Conservation (phyloP, 257 asterid genomes). For the Plantago major region DNA sequence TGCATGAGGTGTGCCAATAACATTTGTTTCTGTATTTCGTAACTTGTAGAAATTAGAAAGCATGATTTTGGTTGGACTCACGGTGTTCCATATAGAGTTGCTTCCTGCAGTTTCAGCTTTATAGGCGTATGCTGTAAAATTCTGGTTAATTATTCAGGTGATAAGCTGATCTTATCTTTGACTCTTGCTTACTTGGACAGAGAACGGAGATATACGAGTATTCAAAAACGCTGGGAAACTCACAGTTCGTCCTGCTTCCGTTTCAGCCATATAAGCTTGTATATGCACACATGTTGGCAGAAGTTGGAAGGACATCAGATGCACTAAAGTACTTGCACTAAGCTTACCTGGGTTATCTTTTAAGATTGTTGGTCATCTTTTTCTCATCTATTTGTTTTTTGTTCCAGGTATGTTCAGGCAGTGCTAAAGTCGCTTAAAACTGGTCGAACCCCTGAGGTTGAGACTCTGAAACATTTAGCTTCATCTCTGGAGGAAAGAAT, state of each 20-base stretch:
- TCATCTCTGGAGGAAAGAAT: slow-evolving; percentile 89
- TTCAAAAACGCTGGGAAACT: slow-evolving; percentile 86
- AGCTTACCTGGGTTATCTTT: slow-evolving; percentile 19
- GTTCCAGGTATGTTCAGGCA: slow-evolving; percentile 88
- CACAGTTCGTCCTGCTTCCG: slow-evolving; percentile 83
- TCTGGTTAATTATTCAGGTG: slow-evolving; percentile 12
- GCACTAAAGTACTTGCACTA: slow-evolving; percentile 57
- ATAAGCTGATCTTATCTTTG: slow-evolving; percentile 20
- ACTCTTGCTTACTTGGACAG: slow-evolving; percentile 42
- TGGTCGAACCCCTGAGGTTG: slow-evolving; percentile 82
- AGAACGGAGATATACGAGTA: slow-evolving; percentile 94
- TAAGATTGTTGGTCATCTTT: slow-evolving; percentile 13
- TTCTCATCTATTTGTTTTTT: slow-evolving; percentile 14
- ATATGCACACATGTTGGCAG: slow-evolving; percentile 91
- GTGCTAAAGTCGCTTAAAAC: slow-evolving; percentile 74
- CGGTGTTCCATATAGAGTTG: not conserved
- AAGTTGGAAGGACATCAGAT: slow-evolving; percentile 92
- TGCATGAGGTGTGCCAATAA: slow-evolving; percentile 1
- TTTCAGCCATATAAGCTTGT: slow-evolving; percentile 95
- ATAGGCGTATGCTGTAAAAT: slow-evolving; percentile 8
- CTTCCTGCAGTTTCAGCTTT: not conserved
- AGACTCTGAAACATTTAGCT: slow-evolving; percentile 55
- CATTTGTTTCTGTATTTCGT: not conserved
- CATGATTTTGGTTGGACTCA: not conserved
- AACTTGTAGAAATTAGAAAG: not conserved